Evolutionary conservation across 768 basidiomycete genomes (phyloP), one percentile per base, ranked within the genome.

Genomic region (Boletellus sp.): DNA sequence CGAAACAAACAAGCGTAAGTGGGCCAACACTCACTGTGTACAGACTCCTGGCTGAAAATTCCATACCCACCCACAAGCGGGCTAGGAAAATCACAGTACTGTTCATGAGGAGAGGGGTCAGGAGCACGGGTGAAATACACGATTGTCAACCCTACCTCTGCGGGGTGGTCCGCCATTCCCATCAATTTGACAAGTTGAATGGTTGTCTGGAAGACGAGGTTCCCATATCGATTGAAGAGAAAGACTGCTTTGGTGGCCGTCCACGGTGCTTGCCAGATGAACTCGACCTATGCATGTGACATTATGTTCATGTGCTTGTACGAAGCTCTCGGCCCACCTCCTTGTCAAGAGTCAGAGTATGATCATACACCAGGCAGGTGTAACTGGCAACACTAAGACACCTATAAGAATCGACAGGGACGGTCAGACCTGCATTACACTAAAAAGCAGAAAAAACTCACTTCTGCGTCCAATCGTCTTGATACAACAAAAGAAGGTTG

Each of bases 201-300:
- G 39, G 44, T 32, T 10, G 45, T 48, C n/a, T 59, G 56, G n/a
- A 41, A 50, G 9, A 54, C 13, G 9, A 59, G 39, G 26, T 54
- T 59, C 4, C 45, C 55, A 31, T 57, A 59, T 20, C 58, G 58
- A 32, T 48, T 54, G 19, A 56, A 10, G 5, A 59, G 44, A 40
- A 57, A 59, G 5, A 42, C 6, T 2, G 33, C 16, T 45, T 56
- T 58, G 7, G 48, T 35, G 8, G 20, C 12, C 4, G 48, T 50
- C 55, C 51, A 56, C 12, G 55, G 55, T 6, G 52, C 46, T 11
- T 46, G 16, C 57, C 57, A 59, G 38, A 59, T 48, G 38, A 51
- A 57, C 19, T 46, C 22, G 41, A 48, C 36, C 57, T 56, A 17
- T 16, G n/a, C 3, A 20, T 15, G 11, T 41, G 26, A n/a, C 26